Evolutionary conservation across 2,329 filamentous ascomycete genomes (phyloP).

Genomic region (Fusarium secorum): DNA sequence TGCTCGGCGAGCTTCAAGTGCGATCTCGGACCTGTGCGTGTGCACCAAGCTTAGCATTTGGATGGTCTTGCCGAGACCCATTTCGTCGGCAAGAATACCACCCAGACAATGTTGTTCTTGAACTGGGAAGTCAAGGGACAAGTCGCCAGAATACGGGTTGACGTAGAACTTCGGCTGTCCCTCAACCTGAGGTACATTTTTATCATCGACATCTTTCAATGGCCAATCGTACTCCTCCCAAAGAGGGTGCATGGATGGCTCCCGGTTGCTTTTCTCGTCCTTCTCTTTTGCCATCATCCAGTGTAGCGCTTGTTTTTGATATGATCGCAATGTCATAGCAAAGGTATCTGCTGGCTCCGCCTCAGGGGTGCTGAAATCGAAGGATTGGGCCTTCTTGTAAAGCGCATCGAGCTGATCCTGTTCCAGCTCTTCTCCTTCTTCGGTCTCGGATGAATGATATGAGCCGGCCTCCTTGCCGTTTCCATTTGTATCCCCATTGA

Average conservation of each 20-base stretch:
- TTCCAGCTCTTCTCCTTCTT: slow-evolving; percentile 90
- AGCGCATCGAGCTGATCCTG: slow-evolving; percentile 93
- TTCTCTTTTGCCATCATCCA: slow-evolving; percentile 98
- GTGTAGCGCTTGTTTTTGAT: slow-evolving; percentile 92
- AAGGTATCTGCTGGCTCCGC: slow-evolving; percentile 86
- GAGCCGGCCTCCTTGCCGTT: slow-evolving; percentile 52
- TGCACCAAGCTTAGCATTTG: slow-evolving; percentile 97
- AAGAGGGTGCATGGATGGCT: slow-evolving; percentile 90
- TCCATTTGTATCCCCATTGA: slow-evolving; percentile 4
- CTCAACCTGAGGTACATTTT: slow-evolving; percentile 70
- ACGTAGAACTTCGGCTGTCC: slow-evolving; percentile 84
- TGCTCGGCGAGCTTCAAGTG: slow-evolving; percentile 49
- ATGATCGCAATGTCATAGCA: slow-evolving; percentile 82
- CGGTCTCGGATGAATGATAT: slow-evolving; percentile 69
- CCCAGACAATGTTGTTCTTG: slow-evolving; percentile 96
- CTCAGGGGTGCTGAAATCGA: slow-evolving; percentile 91
- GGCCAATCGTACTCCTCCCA: slow-evolving; percentile 98
- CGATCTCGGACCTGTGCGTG: slow-evolving; percentile 72
- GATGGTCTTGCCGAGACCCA: slow-evolving; percentile 98
- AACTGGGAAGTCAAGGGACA: slow-evolving; percentile 88
- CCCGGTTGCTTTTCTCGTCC: slow-evolving; percentile 73
- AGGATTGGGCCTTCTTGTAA: slow-evolving; percentile 95
- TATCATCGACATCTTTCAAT: slow-evolving; percentile 83
- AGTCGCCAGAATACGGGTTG: slow-evolving; percentile 94
- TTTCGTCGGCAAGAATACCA: slow-evolving; percentile 93